Base-by-base conservation (phyloP, 1,139 yeast genomes). In the Lodderomyces metapsilosis region DNA sequence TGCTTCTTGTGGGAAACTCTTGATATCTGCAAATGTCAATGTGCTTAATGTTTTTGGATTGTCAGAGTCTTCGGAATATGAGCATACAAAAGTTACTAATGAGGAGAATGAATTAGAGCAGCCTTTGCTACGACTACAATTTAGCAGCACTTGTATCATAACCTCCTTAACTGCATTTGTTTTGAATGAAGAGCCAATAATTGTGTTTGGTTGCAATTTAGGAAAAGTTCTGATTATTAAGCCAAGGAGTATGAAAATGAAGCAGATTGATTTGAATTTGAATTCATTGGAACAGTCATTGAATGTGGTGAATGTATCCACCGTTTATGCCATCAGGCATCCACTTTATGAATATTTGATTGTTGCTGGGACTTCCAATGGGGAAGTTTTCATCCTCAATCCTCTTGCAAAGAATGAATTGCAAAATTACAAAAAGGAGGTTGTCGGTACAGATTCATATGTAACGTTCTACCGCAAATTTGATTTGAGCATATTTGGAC, bases 351-450 rank as follows among this genome's bases (percentile, higher is more conserved):
- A 63, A 8, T 58, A 59, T 38, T 53, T 71, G 40, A 50, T 71
- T 3, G 53, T 68, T 5, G 73, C 62, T 0, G 77, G 77, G 2
- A 63, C 54, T 42, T 60, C 75, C 7, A 65, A 68, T 46, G 77
- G 77, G 0, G 77, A 71, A 48, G 65, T 71, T 6, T 48, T 56
- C 2, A 60, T 71, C 11, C 40, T 68, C 3, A 62, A 70, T 44
- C 74, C 76, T 1, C 24, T 25, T 22, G 46, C 43, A 2, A 28
- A 22, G 18, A 38, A 33, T 11, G 45, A 37, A 6, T 36, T 24
- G 17, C 37, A 15, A 7, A 46, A 41, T 9, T 69, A 69, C 46
- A 35, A 31, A 12, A 68, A 66, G 44, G 44, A 45, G 13, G 64
- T 66, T 2, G 64, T 58, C 2, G 70, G 65, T 6, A 56, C 54